Evolutionary conservation across 768 basidiomycete species (phyloP).

Genomic region (Pleurotus ostreatus): DNA sequence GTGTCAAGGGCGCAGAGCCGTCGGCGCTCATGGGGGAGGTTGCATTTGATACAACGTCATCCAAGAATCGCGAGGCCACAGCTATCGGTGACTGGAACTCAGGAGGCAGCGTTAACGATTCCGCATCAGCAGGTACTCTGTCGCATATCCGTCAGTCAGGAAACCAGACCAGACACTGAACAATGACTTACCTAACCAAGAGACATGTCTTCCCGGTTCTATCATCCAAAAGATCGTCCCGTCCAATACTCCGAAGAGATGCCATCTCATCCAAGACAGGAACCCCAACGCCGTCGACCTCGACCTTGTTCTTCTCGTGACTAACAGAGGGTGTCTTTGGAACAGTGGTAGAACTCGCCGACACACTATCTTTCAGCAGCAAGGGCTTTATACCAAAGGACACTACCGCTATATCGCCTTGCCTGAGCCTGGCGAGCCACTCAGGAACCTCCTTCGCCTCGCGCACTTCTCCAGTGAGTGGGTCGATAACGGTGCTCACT

Average conservation of each 20-base stretch:
- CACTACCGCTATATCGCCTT: constrained; percentile 47
- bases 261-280: constrained; percentile 74
- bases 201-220: constrained; percentile 6
- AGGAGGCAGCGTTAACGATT: constrained; percentile 2
- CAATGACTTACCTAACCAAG: not conserved
- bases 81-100: constrained; percentile 42
- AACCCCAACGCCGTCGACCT: constrained; percentile 47
- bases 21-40: constrained; percentile 8
- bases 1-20: constrained; percentile 16
- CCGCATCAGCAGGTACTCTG: constrained; percentile 7
- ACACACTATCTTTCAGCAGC: constrained; percentile 11
- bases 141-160: not conserved
- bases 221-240: constrained; percentile 20
- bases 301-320: constrained; percentile 22
- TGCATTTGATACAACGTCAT: constrained; percentile 25
- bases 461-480: constrained; percentile 67
- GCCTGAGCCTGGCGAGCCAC: constrained; percentile 66
- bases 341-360: constrained; percentile 14
- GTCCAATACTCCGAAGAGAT: constrained; percentile 61
- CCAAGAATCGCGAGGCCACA: constrained; percentile 56
- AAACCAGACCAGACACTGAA: not conserved
- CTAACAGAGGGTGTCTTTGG: too few species aligned
- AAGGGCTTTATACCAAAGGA: constrained; percentile 50
- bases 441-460: constrained; percentile 58
- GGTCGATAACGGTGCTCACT: constrained; percentile 73